phyloP scores from a whole-genome alignment of 2,329 filamentous ascomycete genomes.

The Cercospora berteroae region DNA sequence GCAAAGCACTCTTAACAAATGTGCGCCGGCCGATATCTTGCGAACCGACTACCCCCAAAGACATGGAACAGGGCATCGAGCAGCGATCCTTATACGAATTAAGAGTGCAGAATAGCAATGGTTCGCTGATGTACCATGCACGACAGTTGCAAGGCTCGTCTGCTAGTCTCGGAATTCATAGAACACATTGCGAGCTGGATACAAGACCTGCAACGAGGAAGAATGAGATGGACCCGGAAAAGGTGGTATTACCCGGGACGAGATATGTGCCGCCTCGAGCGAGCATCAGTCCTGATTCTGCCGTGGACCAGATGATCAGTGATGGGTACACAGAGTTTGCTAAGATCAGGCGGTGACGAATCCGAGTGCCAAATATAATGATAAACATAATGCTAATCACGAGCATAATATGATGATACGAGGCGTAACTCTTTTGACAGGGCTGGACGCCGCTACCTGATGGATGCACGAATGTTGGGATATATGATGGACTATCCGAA shows the following conservation, averaged over 20 bases:
- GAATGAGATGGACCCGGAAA: slow-evolving; percentile 4
- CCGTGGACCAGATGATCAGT: slow-evolving; percentile 21
- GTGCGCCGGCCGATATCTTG: slow-evolving; percentile 1
- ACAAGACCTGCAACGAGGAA: slow-evolving; percentile 4
- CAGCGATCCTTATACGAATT: slow-evolving; percentile 13
- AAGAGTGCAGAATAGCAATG: slow-evolving; percentile 5
- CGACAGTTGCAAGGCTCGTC: background rate
- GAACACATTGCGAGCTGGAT: slow-evolving; percentile 2
- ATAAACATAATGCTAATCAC: background rate
- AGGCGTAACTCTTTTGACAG: background rate
- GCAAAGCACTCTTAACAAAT: slow-evolving; percentile 17
- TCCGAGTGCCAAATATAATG: background rate
- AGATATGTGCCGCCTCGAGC: slow-evolving; percentile 5
- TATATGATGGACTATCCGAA: no score
- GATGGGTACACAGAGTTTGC: slow-evolving; percentile 21
- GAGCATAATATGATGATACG: background rate
- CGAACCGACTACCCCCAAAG: slow-evolving; percentile 9
- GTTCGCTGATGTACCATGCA: slow-evolving; percentile 4
- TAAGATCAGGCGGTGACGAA: slow-evolving; percentile 10
- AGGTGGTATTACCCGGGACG: background rate
- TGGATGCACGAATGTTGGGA: no score
- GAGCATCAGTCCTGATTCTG: slow-evolving; percentile 5
- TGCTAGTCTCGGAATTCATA: slow-evolving; percentile 1
- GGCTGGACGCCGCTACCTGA: background rate
- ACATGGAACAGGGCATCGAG: slow-evolving; percentile 8